phyloP scores from a whole-genome alignment of 2,329 filamentous ascomycete species.

The Aspergillus novofumigatus region DNA sequence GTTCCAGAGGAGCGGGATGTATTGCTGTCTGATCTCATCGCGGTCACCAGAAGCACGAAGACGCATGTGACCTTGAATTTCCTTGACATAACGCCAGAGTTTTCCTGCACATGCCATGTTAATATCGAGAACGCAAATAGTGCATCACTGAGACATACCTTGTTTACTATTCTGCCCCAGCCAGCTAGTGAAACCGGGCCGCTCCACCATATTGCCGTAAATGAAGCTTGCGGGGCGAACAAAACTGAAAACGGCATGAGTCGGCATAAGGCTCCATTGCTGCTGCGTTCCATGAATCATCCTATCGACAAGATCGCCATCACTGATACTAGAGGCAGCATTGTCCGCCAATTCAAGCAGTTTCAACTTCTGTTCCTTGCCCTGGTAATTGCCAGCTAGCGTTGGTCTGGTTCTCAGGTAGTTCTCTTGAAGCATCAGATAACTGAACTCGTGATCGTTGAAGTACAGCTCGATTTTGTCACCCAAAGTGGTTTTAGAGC shows the following conservation, averaged over 20 bases:
- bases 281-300: slow-evolving; percentile 99
- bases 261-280: slow-evolving; percentile 97
- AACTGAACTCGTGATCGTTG: slow-evolving; percentile 98
- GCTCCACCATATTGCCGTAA: slow-evolving; percentile 68
- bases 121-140: background rate
- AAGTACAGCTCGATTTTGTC: slow-evolving; percentile 99
- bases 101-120: slow-evolving; percentile 41
- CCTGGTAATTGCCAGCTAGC: slow-evolving; percentile 57
- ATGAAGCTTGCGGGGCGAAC: slow-evolving; percentile 86
- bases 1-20: slow-evolving; percentile 83
- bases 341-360: slow-evolving; percentile 80
- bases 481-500: slow-evolving; percentile 82
- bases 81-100: slow-evolving; percentile 76
- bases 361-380: slow-evolving; percentile 71
- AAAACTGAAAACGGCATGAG: slow-evolving; percentile 92
- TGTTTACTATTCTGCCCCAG: slow-evolving; percentile 91
- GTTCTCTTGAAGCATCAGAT: slow-evolving; percentile 97
- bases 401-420: slow-evolving; percentile 82
- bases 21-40: slow-evolving; percentile 91
- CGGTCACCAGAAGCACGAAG: slow-evolving; percentile 84
- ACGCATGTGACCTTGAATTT: slow-evolving; percentile 96
- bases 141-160: slow-evolving; percentile 47
- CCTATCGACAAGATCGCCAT: slow-evolving; percentile 89
- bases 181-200: slow-evolving; percentile 81
- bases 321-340: slow-evolving; percentile 92